A percentile compares a stretch with the other conserved stretches of the same genome.
Conservation (phyloP, 164 flowering plant species). For the Houttuynia cordata region DNA sequence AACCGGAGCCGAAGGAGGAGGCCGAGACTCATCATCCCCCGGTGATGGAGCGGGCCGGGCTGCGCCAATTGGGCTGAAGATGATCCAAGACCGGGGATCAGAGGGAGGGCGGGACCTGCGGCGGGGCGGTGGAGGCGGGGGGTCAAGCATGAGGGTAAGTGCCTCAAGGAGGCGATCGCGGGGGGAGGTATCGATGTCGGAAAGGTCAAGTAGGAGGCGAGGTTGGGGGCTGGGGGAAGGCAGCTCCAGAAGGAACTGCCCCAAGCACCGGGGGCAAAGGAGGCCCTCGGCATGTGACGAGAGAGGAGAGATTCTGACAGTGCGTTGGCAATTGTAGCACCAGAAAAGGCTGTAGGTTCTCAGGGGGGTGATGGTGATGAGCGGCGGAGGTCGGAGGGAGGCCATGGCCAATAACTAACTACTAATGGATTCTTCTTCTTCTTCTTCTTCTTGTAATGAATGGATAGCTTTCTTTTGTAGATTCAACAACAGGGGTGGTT, state of each 20-base stretch:
- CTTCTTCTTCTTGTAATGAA: too few relatives aligned
- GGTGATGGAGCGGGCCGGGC: slow-evolving; percentile 2
- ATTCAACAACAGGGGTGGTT: too few relatives aligned
- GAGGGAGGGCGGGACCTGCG: not conserved
- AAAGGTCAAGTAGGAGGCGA: slow-evolving; percentile 22
- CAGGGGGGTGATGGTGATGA: slow-evolving; percentile 5
- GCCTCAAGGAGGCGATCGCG: slow-evolving; percentile 58
- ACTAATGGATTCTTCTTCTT: not conserved
- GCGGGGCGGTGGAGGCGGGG: slow-evolving; percentile 9
- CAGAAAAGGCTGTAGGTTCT: slow-evolving; percentile 42
- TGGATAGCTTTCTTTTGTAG: too few relatives aligned
- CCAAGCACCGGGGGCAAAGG: slow-evolving; percentile 69
- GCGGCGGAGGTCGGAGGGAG: slow-evolving; percentile 5
- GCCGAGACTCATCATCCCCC: not conserved
- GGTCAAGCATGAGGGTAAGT: slow-evolving; percentile 40
- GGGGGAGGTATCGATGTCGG: slow-evolving; percentile 38
- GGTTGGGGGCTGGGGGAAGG: slow-evolving; percentile 29
- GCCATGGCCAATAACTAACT: too few relatives aligned
- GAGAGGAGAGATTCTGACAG: slow-evolving; percentile 29
- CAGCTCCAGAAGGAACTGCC: slow-evolving; percentile 51
- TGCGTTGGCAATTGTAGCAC: slow-evolving; percentile 64
- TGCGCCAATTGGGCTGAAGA: slow-evolving; percentile 21
- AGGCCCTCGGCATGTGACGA: slow-evolving; percentile 23
- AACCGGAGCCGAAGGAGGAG: slow-evolving; percentile 4
- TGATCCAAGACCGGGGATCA: slow-evolving; percentile 26